Evolutionary conservation across 345 rosid species (phyloP).

Genomic region (Crucihimalaya himalaica): DNA sequence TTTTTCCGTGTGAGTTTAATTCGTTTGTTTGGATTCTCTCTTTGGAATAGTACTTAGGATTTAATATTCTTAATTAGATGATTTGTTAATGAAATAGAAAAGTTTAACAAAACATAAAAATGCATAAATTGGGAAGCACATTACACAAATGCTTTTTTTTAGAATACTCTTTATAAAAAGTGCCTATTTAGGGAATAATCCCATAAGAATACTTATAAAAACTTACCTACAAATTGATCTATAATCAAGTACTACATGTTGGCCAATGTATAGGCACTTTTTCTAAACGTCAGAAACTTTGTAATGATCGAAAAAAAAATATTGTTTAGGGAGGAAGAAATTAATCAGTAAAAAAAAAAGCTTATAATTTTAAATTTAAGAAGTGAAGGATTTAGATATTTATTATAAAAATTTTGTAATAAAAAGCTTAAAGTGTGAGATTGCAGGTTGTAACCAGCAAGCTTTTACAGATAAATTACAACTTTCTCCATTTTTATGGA

Average conservation of each 20-base stretch:
- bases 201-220: not conserved
- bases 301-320: not conserved
- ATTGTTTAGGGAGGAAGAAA: not conserved
- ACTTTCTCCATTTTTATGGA: conserved; percentile 24
- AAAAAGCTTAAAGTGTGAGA: conserved; percentile 32
- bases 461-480: conserved; percentile 37
- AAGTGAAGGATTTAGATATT: conserved; percentile 16
- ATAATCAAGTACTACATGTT: not conserved
- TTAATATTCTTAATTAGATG: too few relatives aligned
- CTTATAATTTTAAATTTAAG: not conserved
- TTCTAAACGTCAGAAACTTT: not conserved
- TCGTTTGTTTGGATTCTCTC: too few relatives aligned
- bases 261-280: not conserved
- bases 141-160: too few relatives aligned
- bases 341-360: not conserved
- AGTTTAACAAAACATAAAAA: too few relatives aligned
- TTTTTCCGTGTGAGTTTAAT: too few relatives aligned
- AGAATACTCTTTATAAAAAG: too few relatives aligned
- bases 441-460: conserved; percentile 37
- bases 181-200: too few relatives aligned
- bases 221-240: not conserved
- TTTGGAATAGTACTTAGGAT: too few relatives aligned
- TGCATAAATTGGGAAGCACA: too few relatives aligned
- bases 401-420: not conserved
- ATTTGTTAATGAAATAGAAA: too few relatives aligned